Conservation (phyloP, 768 basidiomycete species). For the Tulasnella sp. region DNA sequence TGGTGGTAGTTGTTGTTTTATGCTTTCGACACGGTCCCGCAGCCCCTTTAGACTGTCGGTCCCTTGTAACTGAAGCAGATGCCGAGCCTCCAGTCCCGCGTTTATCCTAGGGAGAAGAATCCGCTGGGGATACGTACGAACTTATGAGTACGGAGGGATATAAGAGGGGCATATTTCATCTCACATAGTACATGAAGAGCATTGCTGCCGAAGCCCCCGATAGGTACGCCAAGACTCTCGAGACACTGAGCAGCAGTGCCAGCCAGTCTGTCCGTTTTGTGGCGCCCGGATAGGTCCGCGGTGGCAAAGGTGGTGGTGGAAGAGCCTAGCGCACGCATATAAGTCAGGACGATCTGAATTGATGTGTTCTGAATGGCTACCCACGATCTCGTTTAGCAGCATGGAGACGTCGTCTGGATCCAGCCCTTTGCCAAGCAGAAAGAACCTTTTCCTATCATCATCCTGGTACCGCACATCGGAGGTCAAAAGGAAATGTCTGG, state of each 20-base stretch:
- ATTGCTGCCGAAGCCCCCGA: conserved; percentile 9
- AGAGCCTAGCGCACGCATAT: neutral
- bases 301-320: conserved; percentile 15
- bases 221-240: conserved; percentile 7
- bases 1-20: neutral
- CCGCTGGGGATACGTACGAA: neutral
- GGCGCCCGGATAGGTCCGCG: conserved; percentile 13
- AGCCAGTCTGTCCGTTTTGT: conserved; percentile 5
- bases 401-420: conserved; percentile 4
- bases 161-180: neutral
- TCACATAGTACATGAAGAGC: conserved; percentile 11
- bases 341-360: neutral
- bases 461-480: conserved; percentile 12
- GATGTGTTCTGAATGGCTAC: neutral
- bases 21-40: neutral
- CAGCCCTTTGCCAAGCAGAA: conserved; percentile 14
- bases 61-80: conserved; percentile 8
- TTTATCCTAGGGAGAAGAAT: conserved; percentile 8
- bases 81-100: conserved; percentile 9
- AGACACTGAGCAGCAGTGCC: neutral
- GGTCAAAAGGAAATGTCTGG: conserved; percentile 14
- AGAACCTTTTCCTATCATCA: conserved; percentile 10
- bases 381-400: conserved; percentile 13
- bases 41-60: neutral
- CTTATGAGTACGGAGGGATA: neutral